Evolutionary conservation across 1,284 basidiomycete species (phyloP).

Genomic region (Cerrena zonata): DNA sequence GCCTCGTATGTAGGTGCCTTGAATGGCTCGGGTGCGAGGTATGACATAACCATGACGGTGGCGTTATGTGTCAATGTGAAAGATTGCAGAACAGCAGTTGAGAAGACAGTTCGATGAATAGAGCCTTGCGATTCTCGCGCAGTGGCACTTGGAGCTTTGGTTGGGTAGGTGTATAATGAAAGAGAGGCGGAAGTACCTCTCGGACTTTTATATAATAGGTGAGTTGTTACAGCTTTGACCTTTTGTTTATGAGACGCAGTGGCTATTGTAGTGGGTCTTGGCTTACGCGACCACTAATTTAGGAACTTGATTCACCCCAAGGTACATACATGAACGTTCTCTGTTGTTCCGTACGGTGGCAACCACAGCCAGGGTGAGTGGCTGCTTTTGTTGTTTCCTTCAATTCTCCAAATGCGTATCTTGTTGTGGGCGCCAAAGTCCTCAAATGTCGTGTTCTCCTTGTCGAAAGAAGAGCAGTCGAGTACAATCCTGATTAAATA

Average conservation of each 20-base stretch:
- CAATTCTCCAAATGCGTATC: too few species aligned
- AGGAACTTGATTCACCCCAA: too few species aligned
- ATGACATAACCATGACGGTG: too few species aligned
- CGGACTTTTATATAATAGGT: neutral
- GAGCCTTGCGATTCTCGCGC: neutral
- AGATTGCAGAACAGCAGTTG: neutral
- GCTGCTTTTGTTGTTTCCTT: too few species aligned
- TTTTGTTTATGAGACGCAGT: neutral
- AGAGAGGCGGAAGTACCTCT: neutral
- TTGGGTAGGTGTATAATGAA: neutral
- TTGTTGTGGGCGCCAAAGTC: too few species aligned
- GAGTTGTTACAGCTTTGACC: neutral
- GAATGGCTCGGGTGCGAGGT: neutral
- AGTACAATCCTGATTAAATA: too few species aligned
- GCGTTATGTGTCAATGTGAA: neutral
- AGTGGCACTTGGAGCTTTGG: neutral
- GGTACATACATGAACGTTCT: too few species aligned
- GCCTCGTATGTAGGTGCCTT: conserved; percentile 5
- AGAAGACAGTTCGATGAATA: neutral
- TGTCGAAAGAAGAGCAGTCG: too few species aligned
- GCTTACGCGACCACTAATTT: too few species aligned
- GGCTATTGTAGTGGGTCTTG: neutral
- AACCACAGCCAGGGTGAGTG: too few species aligned
- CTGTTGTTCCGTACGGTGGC: too few species aligned
- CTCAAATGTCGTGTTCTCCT: too few species aligned